phyloP scores from a whole-genome alignment of 768 basidiomycete genomes.

The Tephrocybe sp. region DNA sequence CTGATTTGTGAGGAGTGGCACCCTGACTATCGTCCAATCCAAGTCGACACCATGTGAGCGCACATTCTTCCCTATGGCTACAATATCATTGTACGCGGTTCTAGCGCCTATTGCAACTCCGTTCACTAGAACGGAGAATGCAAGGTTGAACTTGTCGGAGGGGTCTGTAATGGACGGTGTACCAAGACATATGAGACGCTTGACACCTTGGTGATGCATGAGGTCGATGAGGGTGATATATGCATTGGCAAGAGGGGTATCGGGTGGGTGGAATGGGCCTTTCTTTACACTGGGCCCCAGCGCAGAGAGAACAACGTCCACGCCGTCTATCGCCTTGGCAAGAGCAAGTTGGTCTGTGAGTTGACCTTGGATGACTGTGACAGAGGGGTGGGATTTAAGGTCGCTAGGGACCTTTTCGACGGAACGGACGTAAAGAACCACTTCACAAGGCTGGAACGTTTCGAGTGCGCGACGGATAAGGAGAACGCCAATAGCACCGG shows the following conservation, averaged over 20 bases:
- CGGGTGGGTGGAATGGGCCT: constrained; percentile 39
- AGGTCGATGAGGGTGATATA: constrained; percentile 55
- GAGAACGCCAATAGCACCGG: constrained; percentile 59
- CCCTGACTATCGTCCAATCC: constrained; percentile 71
- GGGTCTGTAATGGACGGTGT: constrained; percentile 66
- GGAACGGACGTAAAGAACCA: constrained; percentile 65
- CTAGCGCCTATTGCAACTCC: constrained; percentile 42
- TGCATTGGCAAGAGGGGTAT: constrained; percentile 61
- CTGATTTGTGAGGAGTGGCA: constrained; percentile 59
- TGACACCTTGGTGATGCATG: constrained; percentile 54
- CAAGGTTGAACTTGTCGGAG: constrained; percentile 53
- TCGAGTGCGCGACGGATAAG: constrained; percentile 57
- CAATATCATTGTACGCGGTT: constrained; percentile 68
- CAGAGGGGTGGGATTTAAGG: constrained; percentile 39
- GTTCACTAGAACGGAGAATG: constrained; percentile 44
- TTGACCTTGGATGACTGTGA: constrained; percentile 54
- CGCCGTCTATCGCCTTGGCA: constrained; percentile 51
- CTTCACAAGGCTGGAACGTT: constrained; percentile 32
- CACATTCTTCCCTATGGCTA: constrained; percentile 60
- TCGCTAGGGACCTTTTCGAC: constrained; percentile 62
- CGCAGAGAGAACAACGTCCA: constrained; percentile 65
- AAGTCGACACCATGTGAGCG: constrained; percentile 47
- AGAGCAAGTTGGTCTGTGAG: constrained; percentile 53
- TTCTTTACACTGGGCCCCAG: constrained; percentile 50
- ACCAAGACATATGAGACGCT: constrained; percentile 64